Percentiles rank a stretch among this genome's conserved stretches.
Evolutionary conservation across 805 yeast genomes (phyloP).

Genomic region (Candida ipomoeae): DNA sequence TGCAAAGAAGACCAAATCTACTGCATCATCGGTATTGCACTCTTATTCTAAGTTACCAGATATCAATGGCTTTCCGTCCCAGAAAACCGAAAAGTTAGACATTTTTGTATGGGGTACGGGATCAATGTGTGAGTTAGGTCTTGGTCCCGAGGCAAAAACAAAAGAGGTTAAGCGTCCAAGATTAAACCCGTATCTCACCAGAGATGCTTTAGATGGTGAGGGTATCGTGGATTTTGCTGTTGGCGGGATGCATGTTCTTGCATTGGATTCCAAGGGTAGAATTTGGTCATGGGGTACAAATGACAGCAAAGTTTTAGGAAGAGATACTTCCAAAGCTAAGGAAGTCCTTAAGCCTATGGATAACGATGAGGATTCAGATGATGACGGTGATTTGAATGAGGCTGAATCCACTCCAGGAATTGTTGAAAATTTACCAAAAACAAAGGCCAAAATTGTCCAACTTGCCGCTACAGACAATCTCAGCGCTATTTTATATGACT

Average conservation of each 20-base stretch:
- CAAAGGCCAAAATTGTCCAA: conserved; percentile 56
- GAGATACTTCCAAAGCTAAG: conserved; percentile 63
- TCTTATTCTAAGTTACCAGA: conserved; percentile 47
- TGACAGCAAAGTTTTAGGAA: conserved; percentile 86
- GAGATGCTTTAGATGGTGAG: conserved; percentile 44
- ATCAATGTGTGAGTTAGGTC: conserved; percentile 93
- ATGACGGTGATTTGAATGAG: conserved; percentile 77
- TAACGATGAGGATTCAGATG: conserved; percentile 48
- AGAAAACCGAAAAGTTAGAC: conserved; percentile 53
- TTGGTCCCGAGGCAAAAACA: conserved; percentile 91
- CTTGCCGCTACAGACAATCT: conserved; percentile 90
- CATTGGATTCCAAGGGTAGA: conserved; percentile 67
- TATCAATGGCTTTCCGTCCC: conserved; percentile 37
- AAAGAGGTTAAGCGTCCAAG: conserved; percentile 96
- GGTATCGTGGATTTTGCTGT: conserved; percentile 84
- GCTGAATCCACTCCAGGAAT: conserved; percentile 83
- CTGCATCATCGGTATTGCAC: conserved; percentile 43
- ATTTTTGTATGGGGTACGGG: conserved; percentile 96
- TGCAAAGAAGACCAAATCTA: conserved; percentile 24
- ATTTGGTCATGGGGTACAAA: conserved; percentile 99
- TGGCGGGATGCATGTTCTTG: conserved; percentile 95
- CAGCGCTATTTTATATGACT: conserved; percentile 71
- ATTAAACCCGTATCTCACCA: conserved; percentile 68
- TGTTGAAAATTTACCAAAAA: conserved; percentile 64
- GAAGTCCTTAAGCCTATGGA: conserved; percentile 70